These are phyloP conservation scores for Pseudogymnoascus sp. DNA, from an alignment of 2,329 filamentous ascomycete species.

Conservation along the genomic window DNA sequence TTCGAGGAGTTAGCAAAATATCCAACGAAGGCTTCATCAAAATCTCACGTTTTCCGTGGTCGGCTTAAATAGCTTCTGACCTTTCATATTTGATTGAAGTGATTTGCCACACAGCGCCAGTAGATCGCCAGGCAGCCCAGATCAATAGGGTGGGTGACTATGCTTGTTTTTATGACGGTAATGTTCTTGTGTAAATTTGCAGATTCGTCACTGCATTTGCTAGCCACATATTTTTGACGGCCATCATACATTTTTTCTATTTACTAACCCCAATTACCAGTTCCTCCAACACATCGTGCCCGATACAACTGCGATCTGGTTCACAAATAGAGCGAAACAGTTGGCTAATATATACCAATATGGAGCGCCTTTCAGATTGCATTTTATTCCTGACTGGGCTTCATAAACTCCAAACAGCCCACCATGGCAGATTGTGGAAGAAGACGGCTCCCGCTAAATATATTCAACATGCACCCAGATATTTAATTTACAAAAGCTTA, in stretches of 20 bases:
- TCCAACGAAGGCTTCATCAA: conserved; percentile 29
- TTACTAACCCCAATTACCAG: not conserved
- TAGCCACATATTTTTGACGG: not conserved
- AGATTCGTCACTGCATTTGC: not conserved
- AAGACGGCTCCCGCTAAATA: conserved; percentile 15
- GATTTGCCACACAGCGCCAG: not conserved
- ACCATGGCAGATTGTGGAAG: not conserved
- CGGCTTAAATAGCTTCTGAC: not conserved
- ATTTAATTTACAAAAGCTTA: conserved; percentile 42
- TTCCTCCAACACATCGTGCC: not conserved
- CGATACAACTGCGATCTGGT: not conserved
- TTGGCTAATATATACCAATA: not conserved
- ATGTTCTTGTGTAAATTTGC: not conserved
- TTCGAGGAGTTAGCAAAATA: conserved; percentile 45
- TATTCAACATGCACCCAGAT: not conserved
- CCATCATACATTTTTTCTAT: not conserved
- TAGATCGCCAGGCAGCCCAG: not conserved
- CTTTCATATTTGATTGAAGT: not conserved
- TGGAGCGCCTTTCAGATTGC: not conserved
- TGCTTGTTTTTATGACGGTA: not conserved
- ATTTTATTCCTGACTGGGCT: not conserved
- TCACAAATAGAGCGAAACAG: not conserved
- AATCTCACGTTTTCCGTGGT: not conserved
- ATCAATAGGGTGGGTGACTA: not conserved
- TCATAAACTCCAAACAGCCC: not conserved